These are phyloP conservation scores for Porcisia deanei DNA, from an alignment of 208 protist genomes.

Conservation along the genomic window DNA sequence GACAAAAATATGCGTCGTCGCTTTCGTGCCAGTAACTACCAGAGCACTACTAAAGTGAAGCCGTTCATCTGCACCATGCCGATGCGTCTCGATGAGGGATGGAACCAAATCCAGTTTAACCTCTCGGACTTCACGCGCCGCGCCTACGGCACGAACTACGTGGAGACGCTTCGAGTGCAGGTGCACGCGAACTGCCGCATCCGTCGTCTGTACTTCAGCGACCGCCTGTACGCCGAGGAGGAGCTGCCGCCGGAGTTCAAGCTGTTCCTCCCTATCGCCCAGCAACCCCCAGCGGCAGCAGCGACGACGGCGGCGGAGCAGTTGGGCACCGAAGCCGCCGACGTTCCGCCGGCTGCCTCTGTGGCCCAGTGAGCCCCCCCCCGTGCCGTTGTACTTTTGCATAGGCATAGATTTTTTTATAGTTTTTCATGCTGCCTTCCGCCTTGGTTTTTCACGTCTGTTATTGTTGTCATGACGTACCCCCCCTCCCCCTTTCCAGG, in stretches of 20 bases:
- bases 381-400: neutral
- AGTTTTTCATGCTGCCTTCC: neutral
- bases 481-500: neutral
- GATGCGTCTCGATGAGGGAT: constrained; percentile 98
- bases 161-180: constrained; percentile 98
- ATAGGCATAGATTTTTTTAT: neutral
- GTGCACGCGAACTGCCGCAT: constrained; percentile 99
- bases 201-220: constrained; percentile 99
- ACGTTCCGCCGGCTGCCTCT: constrained; percentile 11
- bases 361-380: constrained; percentile 16
- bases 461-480: too few species aligned
- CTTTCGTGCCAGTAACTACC: constrained; percentile 99
- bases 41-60: constrained; percentile 98
- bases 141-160: constrained; percentile 99
- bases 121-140: constrained; percentile 98
- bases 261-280: constrained; percentile 95
- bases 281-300: constrained; percentile 39
- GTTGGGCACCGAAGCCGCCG: constrained; percentile 23
- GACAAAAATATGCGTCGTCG: constrained; percentile 98
- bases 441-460: neutral
- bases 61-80: constrained; percentile 99
- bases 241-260: constrained; percentile 99
- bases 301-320: constrained; percentile 15
- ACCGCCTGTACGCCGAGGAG: constrained; percentile 99
- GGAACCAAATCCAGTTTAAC: constrained; percentile 99